A percentile compares a stretch with the other conserved stretches of the same genome.
phyloP scores from a whole-genome alignment of 2,329 filamentous ascomycete species.

The Mycocentrospora acerina region DNA sequence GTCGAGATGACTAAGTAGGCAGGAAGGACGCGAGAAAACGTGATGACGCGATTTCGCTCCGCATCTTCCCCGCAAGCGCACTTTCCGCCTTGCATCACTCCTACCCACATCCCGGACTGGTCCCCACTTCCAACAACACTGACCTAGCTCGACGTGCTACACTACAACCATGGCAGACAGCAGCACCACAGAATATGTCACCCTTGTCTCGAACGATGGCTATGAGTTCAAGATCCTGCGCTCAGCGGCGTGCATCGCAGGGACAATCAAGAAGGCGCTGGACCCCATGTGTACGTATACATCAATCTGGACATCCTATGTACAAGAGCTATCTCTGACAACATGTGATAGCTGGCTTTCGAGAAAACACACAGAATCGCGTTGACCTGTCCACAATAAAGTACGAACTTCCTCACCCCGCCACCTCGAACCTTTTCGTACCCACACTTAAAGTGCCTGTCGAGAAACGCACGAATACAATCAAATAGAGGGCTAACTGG shows the following conservation, averaged over 20 bases:
- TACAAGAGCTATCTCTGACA: not conserved
- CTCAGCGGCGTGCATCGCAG: slow-evolving; percentile 69
- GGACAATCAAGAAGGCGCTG: slow-evolving; percentile 73
- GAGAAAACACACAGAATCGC: slow-evolving; percentile 64
- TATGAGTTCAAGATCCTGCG: slow-evolving; percentile 76
- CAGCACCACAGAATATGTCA: slow-evolving; percentile 66
- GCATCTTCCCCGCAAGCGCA: slow-evolving; percentile 9
- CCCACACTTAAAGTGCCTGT: not conserved
- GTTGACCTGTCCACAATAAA: slow-evolving; percentile 73
- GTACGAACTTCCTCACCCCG: slow-evolving; percentile 47
- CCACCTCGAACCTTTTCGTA: not conserved
- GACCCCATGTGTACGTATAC: slow-evolving; percentile 62
- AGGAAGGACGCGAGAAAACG: slow-evolving; percentile 22
- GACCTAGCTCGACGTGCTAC: not conserved
- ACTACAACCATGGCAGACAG: slow-evolving; percentile 20
- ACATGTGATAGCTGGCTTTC: slow-evolving; percentile 58
- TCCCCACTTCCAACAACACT: too few species aligned
- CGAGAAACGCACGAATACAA: not conserved
- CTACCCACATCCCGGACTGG: too few species aligned
- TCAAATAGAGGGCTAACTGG: slow-evolving; percentile 5
- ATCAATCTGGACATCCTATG: not conserved
- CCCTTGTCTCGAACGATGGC: slow-evolving; percentile 72
- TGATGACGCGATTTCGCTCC: slow-evolving; percentile 21
- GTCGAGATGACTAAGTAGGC: not conserved
- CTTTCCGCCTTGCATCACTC: not conserved